Base-by-base conservation (phyloP, 331 rosid species). In the Arachis monticola region DNA sequence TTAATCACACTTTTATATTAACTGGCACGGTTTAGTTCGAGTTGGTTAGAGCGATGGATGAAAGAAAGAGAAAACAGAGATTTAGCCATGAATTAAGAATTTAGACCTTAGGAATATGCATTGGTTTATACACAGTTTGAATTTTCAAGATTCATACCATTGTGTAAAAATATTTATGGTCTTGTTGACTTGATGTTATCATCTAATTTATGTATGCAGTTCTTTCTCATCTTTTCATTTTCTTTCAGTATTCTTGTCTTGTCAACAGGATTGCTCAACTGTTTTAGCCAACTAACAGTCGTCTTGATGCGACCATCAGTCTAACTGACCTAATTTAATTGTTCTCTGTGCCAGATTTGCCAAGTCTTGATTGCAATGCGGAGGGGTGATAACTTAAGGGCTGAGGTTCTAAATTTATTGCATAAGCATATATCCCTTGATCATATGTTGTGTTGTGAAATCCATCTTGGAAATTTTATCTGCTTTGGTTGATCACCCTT, bases 331-430 rank as follows among this genome's bases (percentile, higher is more conserved):
- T 80, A 73, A 82, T 70, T 64, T 62, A 30, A 45, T 82, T 71
- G 35, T 79, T 61, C 48, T 57, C 30, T 85, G 74, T 85, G 70
- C 75, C 96, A 92, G 97, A 90, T 92, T 84, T 94, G 97, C 73
- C 94, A 92, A 88, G 96, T 92, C 84, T 82, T 90, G 90, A 83
- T 75, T 81, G 91, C 92, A 42, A 87, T 92, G 94, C 94, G 90
- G 38, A 90, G 96, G 92, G 92, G 93, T 78, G 97, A 90, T 78
- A 92, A 81, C 87, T 78, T 92, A 70, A 85, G 90, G 67, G 89
- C 81, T 13, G 96, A 92, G 97, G 97, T 92, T 82, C 8, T 94
- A 78, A 65, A 32, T 86, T 85, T 31, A 62, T 72, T 64, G 60
- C 55, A 10, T 14, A 45, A 17, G 22, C 22, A 17, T 17, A 17